Conservation (phyloP, 352 stramenopile species). For the Pythium aquatile region DNA sequence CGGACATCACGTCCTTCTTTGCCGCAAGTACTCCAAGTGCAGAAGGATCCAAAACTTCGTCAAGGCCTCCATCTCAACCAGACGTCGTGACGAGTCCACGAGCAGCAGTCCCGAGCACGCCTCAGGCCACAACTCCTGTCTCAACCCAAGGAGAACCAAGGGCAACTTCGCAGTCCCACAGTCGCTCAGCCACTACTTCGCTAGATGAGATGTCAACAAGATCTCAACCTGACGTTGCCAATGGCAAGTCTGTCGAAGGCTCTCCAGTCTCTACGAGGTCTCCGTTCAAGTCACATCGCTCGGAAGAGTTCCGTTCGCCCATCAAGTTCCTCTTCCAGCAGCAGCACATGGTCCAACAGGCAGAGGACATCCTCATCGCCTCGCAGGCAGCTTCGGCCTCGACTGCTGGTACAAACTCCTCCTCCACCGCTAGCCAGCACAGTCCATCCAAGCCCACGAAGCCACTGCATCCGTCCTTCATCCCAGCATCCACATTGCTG, state of each 20-base stretch:
- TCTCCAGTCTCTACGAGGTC: slow-evolving; percentile 14
- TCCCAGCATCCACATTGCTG: slow-evolving; percentile 44
- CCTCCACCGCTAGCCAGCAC: neutral
- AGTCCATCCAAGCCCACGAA: neutral
- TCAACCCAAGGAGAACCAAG: neutral
- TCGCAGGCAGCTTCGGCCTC: slow-evolving; percentile 2
- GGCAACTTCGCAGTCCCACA: slow-evolving; percentile 2
- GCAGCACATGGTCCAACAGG: slow-evolving; percentile 26
- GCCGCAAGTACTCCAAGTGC: slow-evolving; percentile 6
- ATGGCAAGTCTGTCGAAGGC: neutral
- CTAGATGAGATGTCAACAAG: slow-evolving; percentile 1
- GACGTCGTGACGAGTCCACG: neutral
- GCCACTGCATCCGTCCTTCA: slow-evolving; percentile 25
- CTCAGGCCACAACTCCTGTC: neutral
- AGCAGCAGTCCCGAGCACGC: neutral
- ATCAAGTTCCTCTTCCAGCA: slow-evolving; percentile 25
- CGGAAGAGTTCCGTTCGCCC: slow-evolving; percentile 21
- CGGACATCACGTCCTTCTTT: slow-evolving; percentile 73
- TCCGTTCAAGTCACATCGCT: slow-evolving; percentile 22
- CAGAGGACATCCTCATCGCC: slow-evolving; percentile 19
- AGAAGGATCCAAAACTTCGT: neutral
- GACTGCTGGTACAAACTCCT: neutral
- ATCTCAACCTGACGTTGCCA: neutral
- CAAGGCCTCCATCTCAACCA: neutral
- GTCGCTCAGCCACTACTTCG: neutral